phyloP scores from a whole-genome alignment of 192 early-diverging fungal genomes.

The Cladochytrium replicatum region DNA sequence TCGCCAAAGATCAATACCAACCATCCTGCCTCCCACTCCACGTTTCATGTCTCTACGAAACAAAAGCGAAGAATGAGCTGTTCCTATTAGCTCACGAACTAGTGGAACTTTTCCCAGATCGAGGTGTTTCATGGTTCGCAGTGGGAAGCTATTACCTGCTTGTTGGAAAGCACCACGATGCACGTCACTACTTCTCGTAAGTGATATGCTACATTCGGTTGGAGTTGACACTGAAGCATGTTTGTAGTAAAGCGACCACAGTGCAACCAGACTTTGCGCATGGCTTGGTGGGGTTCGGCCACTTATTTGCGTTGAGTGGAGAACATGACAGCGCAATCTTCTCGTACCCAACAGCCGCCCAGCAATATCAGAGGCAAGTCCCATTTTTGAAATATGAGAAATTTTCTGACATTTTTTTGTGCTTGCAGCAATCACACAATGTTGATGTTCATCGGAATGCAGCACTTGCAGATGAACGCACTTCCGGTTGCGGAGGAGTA shows the following conservation, averaged over 20 bases:
- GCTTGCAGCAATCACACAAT: background rate
- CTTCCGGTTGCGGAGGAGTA: conserved; percentile 50
- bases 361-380: conserved; percentile 56
- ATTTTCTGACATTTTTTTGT: no score
- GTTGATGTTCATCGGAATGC: conserved; percentile 66
- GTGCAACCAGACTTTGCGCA: conserved; percentile 53
- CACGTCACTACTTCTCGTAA: conserved; percentile 60
- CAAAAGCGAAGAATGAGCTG: conserved; percentile 51
- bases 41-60: conserved; percentile 56
- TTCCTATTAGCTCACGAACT: conserved; percentile 66
- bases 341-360: conserved; percentile 56
- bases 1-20: conserved; percentile 48
- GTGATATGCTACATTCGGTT: no score
- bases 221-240: no score
- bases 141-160: conserved; percentile 69
- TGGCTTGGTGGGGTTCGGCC: conserved; percentile 76
- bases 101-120: conserved; percentile 48
- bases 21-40: conserved; percentile 48
- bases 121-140: conserved; percentile 58
- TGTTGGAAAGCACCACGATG: conserved; percentile 48
- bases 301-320: conserved; percentile 61
- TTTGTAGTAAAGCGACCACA: conserved; percentile 44
- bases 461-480: conserved; percentile 53
- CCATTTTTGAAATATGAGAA: no score
- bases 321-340: conserved; percentile 68